These are phyloP conservation scores for Solanum lignicaule DNA, from an alignment of 257 asterid genomes.

Conservation along the genomic window DNA sequence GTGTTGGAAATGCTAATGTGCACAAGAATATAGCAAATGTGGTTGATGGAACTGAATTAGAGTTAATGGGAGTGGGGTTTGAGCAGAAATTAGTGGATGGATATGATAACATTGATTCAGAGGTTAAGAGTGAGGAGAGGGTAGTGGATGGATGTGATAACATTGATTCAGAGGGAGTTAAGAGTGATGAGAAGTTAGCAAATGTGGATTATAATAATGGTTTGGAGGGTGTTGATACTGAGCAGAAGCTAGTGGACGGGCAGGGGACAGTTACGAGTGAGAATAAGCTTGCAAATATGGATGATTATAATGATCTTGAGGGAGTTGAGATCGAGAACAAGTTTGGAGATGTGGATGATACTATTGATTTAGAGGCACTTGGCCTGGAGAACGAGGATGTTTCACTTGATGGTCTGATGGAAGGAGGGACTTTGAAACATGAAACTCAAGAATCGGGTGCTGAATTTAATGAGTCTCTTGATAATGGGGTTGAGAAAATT, in stretches of 20 bases:
- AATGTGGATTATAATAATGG: not conserved
- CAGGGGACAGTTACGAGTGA: not conserved
- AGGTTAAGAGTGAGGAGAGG: not conserved
- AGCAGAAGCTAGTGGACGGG: not conserved
- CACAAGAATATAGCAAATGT: not conserved
- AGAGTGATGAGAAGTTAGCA: not conserved
- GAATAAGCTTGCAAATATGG: not conserved
- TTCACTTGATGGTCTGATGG: slow-evolving; percentile 11
- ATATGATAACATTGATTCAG: not conserved
- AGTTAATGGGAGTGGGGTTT: not conserved
- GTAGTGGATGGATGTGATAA: not conserved
- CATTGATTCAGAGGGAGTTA: not conserved
- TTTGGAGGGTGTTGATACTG: not conserved
- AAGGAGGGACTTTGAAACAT: slow-evolving; percentile 1
- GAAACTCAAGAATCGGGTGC: slow-evolving; percentile 9
- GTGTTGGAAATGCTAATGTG: not conserved
- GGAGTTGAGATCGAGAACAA: not conserved
- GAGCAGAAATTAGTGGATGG: not conserved
- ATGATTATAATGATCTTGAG: not conserved
- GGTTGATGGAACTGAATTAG: not conserved
- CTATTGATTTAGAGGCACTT: not conserved
- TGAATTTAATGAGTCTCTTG: slow-evolving; percentile 3
- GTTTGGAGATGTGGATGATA: slow-evolving; percentile 2
- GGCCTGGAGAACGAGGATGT: slow-evolving; percentile 10
- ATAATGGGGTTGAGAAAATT: slow-evolving; percentile 2